Evolutionary conservation across 1,139 yeast species (phyloP).

Genomic region (Yarrowia galli): DNA sequence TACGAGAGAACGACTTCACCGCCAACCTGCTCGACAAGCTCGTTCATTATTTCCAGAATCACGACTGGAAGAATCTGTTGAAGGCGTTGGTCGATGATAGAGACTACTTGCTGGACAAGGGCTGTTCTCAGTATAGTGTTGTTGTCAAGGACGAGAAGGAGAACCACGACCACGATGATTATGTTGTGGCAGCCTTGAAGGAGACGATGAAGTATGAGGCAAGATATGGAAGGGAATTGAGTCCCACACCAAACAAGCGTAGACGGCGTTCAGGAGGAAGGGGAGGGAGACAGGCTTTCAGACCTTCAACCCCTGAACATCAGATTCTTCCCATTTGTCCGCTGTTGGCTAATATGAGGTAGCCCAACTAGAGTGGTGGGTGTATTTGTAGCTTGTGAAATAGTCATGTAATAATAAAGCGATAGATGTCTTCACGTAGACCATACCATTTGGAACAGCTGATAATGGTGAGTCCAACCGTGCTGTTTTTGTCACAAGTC

Average conservation of each 20-base stretch:
- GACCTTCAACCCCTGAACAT: background rate
- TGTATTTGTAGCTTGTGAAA: background rate
- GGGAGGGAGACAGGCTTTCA: no score
- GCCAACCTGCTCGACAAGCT: background rate
- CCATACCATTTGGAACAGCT: no score
- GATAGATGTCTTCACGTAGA: no score
- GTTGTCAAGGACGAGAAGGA: background rate
- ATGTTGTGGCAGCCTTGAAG: background rate
- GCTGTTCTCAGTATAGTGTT: background rate
- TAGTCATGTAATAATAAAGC: constrained; percentile 2
- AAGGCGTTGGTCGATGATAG: background rate
- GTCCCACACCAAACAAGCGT: background rate
- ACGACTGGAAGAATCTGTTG: constrained; percentile 1
- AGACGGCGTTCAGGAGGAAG: background rate
- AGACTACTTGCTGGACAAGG: background rate
- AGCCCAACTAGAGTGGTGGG: background rate
- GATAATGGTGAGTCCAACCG: no score
- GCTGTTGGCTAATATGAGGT: background rate
- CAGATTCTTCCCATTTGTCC: constrained; percentile 3
- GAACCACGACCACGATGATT: background rate
- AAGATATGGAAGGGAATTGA: no score
- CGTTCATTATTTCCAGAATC: background rate
- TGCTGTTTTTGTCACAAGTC: no score
- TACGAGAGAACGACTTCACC: background rate
- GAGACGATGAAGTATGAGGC: background rate